Conservation (phyloP, 2,329 filamentous ascomycete genomes). For the Tothia fuscella region DNA sequence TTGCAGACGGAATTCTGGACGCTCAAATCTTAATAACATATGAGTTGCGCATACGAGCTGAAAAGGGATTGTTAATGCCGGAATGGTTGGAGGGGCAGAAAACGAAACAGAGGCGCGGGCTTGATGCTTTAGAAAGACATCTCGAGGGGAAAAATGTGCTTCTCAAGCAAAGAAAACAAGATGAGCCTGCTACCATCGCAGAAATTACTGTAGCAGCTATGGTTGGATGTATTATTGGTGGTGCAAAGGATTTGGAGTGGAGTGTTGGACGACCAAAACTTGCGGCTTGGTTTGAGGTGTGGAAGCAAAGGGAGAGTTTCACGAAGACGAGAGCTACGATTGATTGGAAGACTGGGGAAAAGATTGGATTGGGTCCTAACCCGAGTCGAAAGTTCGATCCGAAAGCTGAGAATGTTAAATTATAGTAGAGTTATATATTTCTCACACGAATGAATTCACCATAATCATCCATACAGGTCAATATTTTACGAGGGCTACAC, state of each 20-base stretch:
- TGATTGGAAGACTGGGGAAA: conserved; percentile 2
- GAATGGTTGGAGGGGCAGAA: conserved; percentile 22
- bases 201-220: conserved; percentile 19
- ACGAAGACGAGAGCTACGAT: conserved; percentile 9
- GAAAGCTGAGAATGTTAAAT: too few relatives aligned
- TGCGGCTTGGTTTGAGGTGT: conserved; percentile 17
- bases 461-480: too few relatives aligned
- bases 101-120: conserved; percentile 17
- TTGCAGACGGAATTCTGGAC: conserved; percentile 22
- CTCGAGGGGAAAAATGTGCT: conserved; percentile 14
- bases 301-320: conserved; percentile 17
- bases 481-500: too few relatives aligned
- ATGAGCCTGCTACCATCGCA: conserved; percentile 9
- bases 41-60: conserved; percentile 19
- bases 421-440: too few relatives aligned
- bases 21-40: conserved; percentile 18
- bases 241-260: conserved; percentile 15
- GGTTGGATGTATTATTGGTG: conserved; percentile 11
- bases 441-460: too few relatives aligned
- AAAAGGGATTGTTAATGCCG: conserved; percentile 16
- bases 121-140: conserved; percentile 19
- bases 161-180: not conserved
- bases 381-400: conserved; percentile 2
- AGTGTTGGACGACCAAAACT: conserved; percentile 15
- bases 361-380: not conserved